Evolutionary conservation across 2,329 filamentous ascomycete genomes (phyloP).

Genomic region (Fusarium protoensiforme): DNA sequence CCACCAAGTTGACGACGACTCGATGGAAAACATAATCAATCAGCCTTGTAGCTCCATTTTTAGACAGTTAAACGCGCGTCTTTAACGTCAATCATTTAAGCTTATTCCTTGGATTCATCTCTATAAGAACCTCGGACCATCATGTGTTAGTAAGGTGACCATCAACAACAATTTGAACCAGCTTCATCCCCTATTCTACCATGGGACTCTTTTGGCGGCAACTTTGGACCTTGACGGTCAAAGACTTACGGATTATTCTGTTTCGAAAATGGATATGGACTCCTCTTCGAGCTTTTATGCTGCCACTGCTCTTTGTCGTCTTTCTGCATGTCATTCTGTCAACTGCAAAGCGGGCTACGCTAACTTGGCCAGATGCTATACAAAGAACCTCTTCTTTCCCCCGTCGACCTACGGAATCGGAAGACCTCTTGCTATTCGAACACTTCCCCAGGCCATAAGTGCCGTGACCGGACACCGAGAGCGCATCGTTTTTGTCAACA

Average conservation of each 20-base stretch:
- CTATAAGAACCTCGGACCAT: not conserved
- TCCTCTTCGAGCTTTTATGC: not conserved
- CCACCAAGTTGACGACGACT: not conserved
- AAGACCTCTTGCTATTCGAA: not conserved
- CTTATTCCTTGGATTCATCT: not conserved
- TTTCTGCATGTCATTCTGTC: not conserved
- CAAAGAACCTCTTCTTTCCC: constrained; percentile 1
- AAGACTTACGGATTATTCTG: not conserved
- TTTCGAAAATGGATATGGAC: constrained; percentile 3
- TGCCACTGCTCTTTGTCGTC: not conserved
- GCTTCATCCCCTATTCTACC: not conserved
- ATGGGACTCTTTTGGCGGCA: not conserved
- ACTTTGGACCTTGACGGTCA: not conserved
- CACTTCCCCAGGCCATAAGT: not conserved
- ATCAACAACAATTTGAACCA: not conserved
- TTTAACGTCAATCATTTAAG: not conserved
- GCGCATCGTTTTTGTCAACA: not conserved
- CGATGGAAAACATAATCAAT: not conserved
- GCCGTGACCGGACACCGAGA: not conserved
- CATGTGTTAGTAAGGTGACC: not conserved
- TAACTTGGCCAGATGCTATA: not conserved
- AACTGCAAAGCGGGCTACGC: rapidly evolving
- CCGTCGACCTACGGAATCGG: not conserved
- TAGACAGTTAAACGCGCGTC: not conserved
- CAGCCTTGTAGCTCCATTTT: not conserved